Evolutionary conservation across 495 filamentous ascomycete genomes (phyloP).

Genomic region (Neurospora sp.): DNA sequence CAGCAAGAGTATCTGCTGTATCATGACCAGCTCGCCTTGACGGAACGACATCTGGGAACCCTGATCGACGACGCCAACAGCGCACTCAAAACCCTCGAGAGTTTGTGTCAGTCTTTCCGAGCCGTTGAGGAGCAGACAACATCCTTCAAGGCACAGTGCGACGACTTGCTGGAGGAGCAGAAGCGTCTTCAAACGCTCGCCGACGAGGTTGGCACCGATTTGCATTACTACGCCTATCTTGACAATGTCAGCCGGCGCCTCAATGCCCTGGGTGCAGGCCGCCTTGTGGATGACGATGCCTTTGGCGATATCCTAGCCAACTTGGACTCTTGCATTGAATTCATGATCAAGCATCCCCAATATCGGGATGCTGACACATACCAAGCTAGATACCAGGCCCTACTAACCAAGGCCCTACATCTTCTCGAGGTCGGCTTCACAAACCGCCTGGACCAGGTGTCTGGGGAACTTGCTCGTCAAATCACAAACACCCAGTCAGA

Average conservation of each 20-base stretch:
- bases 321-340: conserved; percentile 79
- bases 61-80: conserved; percentile 66
- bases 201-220: conserved; percentile 70
- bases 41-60: conserved; percentile 67
- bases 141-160: conserved; percentile 82
- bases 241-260: conserved; percentile 82
- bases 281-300: conserved; percentile 65
- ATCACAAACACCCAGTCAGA: conserved; percentile 37
- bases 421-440: conserved; percentile 43
- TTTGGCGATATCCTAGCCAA: conserved; percentile 79
- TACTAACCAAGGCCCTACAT: conserved; percentile 49
- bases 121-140: conserved; percentile 83
- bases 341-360: conserved; percentile 70
- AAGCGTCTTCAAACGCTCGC: conserved; percentile 63
- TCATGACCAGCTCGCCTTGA: conserved; percentile 66
- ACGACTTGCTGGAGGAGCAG: conserved; percentile 72
- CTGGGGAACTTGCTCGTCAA: conserved; percentile 34
- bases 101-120: conserved; percentile 71
- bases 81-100: conserved; percentile 62
- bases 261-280: conserved; percentile 83
- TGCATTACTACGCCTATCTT: conserved; percentile 85
- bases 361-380: conserved; percentile 85
- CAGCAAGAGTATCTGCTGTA: conserved; percentile 80
- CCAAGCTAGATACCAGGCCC: conserved; percentile 79
- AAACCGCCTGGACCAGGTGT: conserved; percentile 33